Evolutionary conservation across 805 yeast genomes (phyloP), one percentile per base, ranked within the genome.

Genomic region (Scheffersomyces coipomensis): DNA sequence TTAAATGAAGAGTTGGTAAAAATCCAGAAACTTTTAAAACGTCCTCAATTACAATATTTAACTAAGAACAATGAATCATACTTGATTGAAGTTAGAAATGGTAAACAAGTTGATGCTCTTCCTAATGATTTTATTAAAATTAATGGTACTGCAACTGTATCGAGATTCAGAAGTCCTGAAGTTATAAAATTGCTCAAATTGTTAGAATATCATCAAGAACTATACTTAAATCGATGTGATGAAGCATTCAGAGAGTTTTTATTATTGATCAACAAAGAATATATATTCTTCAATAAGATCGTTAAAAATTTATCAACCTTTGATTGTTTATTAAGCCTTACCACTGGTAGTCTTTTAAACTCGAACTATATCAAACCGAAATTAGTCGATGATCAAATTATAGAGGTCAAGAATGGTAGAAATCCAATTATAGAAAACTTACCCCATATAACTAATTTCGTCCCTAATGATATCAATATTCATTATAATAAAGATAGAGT

Each of bases 61-160:
- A 73, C 81, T 11, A 79, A 76, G 39, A 71, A 76, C 36, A 82
- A 79, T 37, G 85, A 83, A 16, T 83, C 88, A 2, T 85, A 83
- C 52, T 64, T 90, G 34, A 73, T 93, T 17, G 97, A 90, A 51
- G 81, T 91, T 0, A 66, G 88, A 32, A 81, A 81, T 45, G 68
- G 66, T 1, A 61, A 75, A 10, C 76, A 76, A 32, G 67, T 75
- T 2, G 76, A 75, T 31, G 59, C 64, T 1, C 60, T 90, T 2
- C 98, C 98, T 0, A 49, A 65, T 2, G 79, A 78, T 37, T 91
- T 97, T 96, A 62, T 83, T 10, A 84, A 87, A 48, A 76, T 86
- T 19, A 84, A 78, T 49, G 84, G 84, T 7, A 76, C 95, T 34
- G 68, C 79, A 44, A 58, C 79, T 1, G 81, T 88, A 1, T 76